Conservation (phyloP, 2,329 filamentous ascomycete genomes). For the Fusarium veterinarium region DNA sequence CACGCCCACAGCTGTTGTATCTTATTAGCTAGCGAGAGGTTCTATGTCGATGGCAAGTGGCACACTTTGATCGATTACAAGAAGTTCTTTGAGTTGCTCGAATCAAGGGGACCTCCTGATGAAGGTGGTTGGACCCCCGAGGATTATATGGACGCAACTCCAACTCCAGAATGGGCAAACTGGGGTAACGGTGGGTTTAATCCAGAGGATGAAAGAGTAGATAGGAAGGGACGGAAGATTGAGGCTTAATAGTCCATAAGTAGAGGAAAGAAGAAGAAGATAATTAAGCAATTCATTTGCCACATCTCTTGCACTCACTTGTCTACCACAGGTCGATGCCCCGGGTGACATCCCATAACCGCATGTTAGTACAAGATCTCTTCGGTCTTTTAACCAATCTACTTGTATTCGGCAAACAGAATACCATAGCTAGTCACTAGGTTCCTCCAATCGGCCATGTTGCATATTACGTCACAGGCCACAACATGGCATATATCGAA, state of each 20-base stretch:
- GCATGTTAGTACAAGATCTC: background rate
- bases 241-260: conserved; percentile 47
- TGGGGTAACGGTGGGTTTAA: conserved; percentile 97
- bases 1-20: conserved; percentile 96
- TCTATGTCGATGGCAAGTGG: conserved; percentile 82
- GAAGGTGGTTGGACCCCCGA: conserved; percentile 66
- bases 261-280: background rate
- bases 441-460: background rate
- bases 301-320: background rate
- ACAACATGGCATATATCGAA: background rate
- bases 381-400: background rate
- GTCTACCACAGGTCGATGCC: background rate
- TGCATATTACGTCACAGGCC: background rate
- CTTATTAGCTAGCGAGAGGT: conserved; percentile 84
- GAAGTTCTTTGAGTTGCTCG: conserved; percentile 85
- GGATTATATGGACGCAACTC: conserved; percentile 19
- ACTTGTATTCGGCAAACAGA: background rate
- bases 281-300: background rate
- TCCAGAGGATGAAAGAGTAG: conserved; percentile 86
- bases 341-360: background rate
- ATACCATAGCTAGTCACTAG: background rate
- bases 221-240: conserved; percentile 82
- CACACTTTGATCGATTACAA: conserved; percentile 93
- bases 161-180: conserved; percentile 83
- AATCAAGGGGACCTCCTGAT: conserved; percentile 67